Conservation (phyloP, 2,329 filamentous ascomycete genomes). For the Diaporthe citri region DNA sequence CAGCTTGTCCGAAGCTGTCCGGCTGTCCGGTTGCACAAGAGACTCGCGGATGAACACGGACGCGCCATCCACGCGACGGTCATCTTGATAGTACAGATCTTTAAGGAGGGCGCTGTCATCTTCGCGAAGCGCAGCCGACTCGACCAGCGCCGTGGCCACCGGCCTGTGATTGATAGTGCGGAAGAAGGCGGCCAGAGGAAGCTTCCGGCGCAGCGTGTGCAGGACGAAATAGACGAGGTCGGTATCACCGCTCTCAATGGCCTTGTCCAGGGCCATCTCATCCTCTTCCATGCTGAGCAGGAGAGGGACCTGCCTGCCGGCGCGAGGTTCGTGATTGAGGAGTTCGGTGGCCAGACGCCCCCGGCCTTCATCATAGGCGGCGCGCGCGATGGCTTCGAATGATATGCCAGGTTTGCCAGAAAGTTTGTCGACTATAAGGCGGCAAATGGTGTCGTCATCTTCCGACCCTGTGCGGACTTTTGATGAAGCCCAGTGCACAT, state of each 20-base stretch:
- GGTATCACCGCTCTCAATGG: conserved; percentile 94
- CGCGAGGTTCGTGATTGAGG: conserved; percentile 92
- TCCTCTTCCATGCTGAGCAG: conserved; percentile 96
- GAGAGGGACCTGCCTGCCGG: conserved; percentile 94
- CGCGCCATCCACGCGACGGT: conserved; percentile 88
- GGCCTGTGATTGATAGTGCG: conserved; percentile 88
- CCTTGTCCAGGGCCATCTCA: conserved; percentile 93
- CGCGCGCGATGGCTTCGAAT: conserved; percentile 92
- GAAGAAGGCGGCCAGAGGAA: conserved; percentile 93
- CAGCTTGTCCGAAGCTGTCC: conserved; percentile 85
- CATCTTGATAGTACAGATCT: conserved; percentile 97
- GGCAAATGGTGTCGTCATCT: conserved; percentile 89
- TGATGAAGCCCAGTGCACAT: conserved; percentile 96
- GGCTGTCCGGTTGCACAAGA: conserved; percentile 76
- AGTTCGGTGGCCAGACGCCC: conserved; percentile 90
- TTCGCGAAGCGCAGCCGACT: conserved; percentile 79
- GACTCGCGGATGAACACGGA: conserved; percentile 90
- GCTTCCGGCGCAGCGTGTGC: conserved; percentile 87
- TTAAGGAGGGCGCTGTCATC: conserved; percentile 86
- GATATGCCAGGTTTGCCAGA: conserved; percentile 92
- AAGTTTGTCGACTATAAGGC: conserved; percentile 86
- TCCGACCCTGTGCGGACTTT: conserved; percentile 89
- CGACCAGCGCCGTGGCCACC: conserved; percentile 88
- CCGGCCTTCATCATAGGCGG: conserved; percentile 94
- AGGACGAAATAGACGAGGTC: conserved; percentile 93